Evolutionary conservation across 2,329 filamentous ascomycete species (phyloP).

Genomic region (Pseudogymnoascus sp.): DNA sequence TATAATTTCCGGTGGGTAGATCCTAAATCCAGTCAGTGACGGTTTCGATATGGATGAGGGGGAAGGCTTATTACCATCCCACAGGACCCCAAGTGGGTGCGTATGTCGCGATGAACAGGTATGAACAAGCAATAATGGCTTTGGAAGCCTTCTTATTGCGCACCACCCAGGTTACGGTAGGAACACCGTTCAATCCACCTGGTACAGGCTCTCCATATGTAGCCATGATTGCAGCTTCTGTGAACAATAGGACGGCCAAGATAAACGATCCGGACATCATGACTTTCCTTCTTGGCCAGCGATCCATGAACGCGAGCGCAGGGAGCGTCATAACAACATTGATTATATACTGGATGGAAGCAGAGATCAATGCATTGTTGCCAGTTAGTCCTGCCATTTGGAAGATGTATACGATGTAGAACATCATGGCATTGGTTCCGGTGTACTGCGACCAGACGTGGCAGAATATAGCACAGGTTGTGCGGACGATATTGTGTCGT

Average conservation of each 20-base stretch:
- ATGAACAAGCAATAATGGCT: slow-evolving; percentile 59
- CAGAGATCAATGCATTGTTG: slow-evolving; percentile 28
- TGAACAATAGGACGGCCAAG: slow-evolving; percentile 1
- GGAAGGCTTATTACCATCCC: slow-evolving; percentile 24
- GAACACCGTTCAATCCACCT: neutral
- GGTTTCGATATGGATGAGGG: neutral
- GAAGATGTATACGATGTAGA: slow-evolving; percentile 33
- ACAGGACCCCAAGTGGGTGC: slow-evolving; percentile 46
- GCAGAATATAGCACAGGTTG: slow-evolving; percentile 8
- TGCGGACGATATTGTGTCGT: neutral
- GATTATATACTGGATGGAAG: slow-evolving; percentile 19
- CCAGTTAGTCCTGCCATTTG: slow-evolving; percentile 31
- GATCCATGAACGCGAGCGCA: slow-evolving; percentile 10
- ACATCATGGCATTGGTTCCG: slow-evolving; percentile 26
- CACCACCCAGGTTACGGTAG: slow-evolving; percentile 43
- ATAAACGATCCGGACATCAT: slow-evolving; percentile 9
- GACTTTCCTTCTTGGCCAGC: neutral
- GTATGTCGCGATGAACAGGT: slow-evolving; percentile 60
- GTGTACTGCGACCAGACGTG: slow-evolving; percentile 20
- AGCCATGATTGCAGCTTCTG: neutral
- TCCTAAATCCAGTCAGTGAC: slow-evolving; percentile 13
- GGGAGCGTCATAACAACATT: slow-evolving; percentile 12
- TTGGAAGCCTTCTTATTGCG: slow-evolving; percentile 43
- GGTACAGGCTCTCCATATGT: slow-evolving; percentile 3
- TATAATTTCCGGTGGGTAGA: slow-evolving; percentile 57